Percentiles rank a stretch among this genome's conserved stretches.
Evolutionary conservation across 2,329 filamentous ascomycete species (phyloP).

Genomic region (Pseudogymnoascus sp.): DNA sequence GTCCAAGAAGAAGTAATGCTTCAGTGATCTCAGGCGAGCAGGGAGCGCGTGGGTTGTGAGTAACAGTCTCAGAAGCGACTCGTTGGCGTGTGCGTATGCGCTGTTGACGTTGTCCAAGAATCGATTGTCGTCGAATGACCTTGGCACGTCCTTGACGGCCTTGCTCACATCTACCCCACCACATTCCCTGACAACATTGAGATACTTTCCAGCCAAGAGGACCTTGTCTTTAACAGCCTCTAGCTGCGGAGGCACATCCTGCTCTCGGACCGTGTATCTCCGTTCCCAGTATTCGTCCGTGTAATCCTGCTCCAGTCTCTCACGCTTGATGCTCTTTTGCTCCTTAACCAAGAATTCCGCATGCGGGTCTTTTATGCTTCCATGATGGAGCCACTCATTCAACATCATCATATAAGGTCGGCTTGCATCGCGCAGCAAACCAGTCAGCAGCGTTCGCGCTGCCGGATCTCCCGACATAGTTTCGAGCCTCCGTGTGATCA

Average conservation of each 20-base stretch:
- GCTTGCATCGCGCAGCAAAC: constrained; percentile 77
- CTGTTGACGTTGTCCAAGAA: constrained; percentile 95
- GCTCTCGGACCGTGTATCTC: constrained; percentile 86
- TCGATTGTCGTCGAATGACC: constrained; percentile 80
- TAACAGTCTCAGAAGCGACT: constrained; percentile 81
- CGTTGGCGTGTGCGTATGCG: constrained; percentile 92
- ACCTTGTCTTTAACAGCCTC: constrained; percentile 90
- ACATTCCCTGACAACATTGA: constrained; percentile 95
- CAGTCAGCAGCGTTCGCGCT: constrained; percentile 72
- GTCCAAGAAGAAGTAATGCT: constrained; percentile 99
- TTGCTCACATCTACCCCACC: constrained; percentile 92
- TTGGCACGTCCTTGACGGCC: constrained; percentile 77
- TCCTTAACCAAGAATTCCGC: constrained; percentile 92
- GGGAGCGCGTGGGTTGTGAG: constrained; percentile 89
- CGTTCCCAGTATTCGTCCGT: constrained; percentile 99
- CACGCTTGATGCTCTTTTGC: constrained; percentile 86
- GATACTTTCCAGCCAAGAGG: constrained; percentile 88
- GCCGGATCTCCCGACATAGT: constrained; percentile 91
- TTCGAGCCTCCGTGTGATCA: constrained; percentile 77
- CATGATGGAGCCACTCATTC: constrained; percentile 97
- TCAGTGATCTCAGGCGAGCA: constrained; percentile 77
- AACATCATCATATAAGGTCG: constrained; percentile 96
- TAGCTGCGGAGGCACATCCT: constrained; percentile 85
- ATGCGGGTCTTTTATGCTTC: constrained; percentile 89
- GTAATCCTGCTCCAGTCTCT: constrained; percentile 88